phyloP scores from a whole-genome alignment of 805 yeast genomes.

The Teunomyces stri region DNA sequence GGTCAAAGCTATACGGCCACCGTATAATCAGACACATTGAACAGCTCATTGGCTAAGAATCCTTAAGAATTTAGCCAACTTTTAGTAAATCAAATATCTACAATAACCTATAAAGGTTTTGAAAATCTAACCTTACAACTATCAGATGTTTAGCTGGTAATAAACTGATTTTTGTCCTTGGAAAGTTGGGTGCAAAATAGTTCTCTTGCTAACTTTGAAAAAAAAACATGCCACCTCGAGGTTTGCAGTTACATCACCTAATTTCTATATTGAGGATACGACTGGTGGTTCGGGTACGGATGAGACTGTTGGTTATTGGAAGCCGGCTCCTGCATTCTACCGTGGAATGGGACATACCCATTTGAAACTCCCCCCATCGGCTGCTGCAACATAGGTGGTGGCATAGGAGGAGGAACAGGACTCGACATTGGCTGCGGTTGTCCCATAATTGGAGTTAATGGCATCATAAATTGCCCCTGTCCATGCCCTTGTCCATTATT shows the following conservation, averaged over 20 bases:
- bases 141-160: no score
- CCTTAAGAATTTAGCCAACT: no score
- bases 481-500: not conserved
- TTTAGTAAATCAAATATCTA: no score
- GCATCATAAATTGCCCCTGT: not conserved
- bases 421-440: not conserved
- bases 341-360: not conserved
- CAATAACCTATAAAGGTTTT: no score
- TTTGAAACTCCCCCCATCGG: not conserved
- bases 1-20: not conserved
- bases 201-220: not conserved
- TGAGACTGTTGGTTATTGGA: not conserved
- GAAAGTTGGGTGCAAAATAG: not conserved
- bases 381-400: not conserved
- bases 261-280: not conserved
- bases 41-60: not conserved
- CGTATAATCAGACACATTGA: not conserved
- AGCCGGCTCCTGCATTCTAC: not conserved
- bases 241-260: not conserved
- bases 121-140: no score
- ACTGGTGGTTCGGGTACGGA: not conserved
- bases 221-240: constrained; percentile 1
- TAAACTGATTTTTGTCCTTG: not conserved
- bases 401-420: not conserved
- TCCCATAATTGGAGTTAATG: not conserved